Percentiles rank a stretch among this genome's conserved stretches.
phyloP scores from a whole-genome alignment of 1,139 yeast species.

The Yamadazyma epiphylla region DNA sequence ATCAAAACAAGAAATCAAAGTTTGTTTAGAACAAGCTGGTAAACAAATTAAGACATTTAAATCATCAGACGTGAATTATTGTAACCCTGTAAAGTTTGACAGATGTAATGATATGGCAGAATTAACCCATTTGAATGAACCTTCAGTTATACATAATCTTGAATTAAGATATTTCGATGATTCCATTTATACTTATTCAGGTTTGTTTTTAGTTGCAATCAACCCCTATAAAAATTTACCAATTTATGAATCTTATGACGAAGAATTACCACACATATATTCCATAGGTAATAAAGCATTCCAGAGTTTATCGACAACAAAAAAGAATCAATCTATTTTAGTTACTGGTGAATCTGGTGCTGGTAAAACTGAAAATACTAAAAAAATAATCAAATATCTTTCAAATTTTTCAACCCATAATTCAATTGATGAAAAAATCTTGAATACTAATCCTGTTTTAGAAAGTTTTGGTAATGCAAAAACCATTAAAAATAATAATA shows the following conservation, averaged over 20 bases:
- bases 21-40: conserved; percentile 45
- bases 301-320: conserved; percentile 65
- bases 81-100: conserved; percentile 90
- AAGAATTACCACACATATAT: conserved; percentile 73
- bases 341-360: conserved; percentile 99
- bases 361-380: conserved; percentile 97
- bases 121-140: conserved; percentile 88
- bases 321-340: conserved; percentile 80
- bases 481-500: conserved; percentile 89
- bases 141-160: conserved; percentile 84
- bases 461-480: conserved; percentile 98
- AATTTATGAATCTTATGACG: conserved; percentile 59
- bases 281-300: conserved; percentile 89
- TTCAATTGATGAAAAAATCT: conserved; percentile 72
- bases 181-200: conserved; percentile 71
- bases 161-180: conserved; percentile 74
- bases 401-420: conserved; percentile 51
- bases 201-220: conserved; percentile 90
- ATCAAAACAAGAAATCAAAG: conserved; percentile 45
- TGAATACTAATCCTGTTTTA: conserved; percentile 91
- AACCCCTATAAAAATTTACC: conserved; percentile 82
- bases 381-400: conserved; percentile 87
- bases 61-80: conserved; percentile 47
- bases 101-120: conserved; percentile 95
- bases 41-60: conserved; percentile 36